Evolutionary conservation across 2,329 filamentous ascomycete genomes (phyloP).

Genomic region (Diaporthe amygdali): DNA sequence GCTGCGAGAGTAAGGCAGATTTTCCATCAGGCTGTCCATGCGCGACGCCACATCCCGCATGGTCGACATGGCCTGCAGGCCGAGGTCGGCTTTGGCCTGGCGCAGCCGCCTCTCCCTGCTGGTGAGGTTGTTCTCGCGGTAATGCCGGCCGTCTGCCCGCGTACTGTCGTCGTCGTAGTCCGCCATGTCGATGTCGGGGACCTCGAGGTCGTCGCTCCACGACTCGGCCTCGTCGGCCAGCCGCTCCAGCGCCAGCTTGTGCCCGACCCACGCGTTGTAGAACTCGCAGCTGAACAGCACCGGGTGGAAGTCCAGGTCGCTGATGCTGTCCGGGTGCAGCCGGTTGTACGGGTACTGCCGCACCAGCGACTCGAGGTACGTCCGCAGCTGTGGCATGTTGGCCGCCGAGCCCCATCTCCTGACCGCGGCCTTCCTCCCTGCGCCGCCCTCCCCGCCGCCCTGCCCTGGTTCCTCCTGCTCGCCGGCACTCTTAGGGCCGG

Average conservation of each 20-base stretch:
- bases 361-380: slow-evolving; percentile 80
- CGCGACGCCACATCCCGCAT: slow-evolving; percentile 68
- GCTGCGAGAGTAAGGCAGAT: slow-evolving; percentile 73
- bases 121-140: slow-evolving; percentile 28
- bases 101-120: slow-evolving; percentile 28
- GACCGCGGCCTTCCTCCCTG: slow-evolving; percentile 15
- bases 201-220: slow-evolving; percentile 34
- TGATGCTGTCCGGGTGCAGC: slow-evolving; percentile 61
- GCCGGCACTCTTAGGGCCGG: background rate
- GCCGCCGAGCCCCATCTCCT: slow-evolving; percentile 48
- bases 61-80: slow-evolving; percentile 57
- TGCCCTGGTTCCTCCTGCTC: slow-evolving; percentile 14
- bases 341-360: slow-evolving; percentile 76
- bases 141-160: background rate
- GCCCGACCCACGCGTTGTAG: slow-evolving; percentile 72
- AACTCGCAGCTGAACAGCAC: slow-evolving; percentile 83
- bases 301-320: slow-evolving; percentile 79
- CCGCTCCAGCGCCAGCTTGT: slow-evolving; percentile 47
- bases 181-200: slow-evolving; percentile 32
- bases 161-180: slow-evolving; percentile 30
- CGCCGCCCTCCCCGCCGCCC: slow-evolving; percentile 20
- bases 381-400: slow-evolving; percentile 51
- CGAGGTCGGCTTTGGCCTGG: slow-evolving; percentile 46
- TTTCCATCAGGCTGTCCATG: slow-evolving; percentile 74
- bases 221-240: slow-evolving; percentile 39